phyloP scores from a whole-genome alignment of 2,329 filamentous ascomycete species.

The Simplicillium sp. region DNA sequence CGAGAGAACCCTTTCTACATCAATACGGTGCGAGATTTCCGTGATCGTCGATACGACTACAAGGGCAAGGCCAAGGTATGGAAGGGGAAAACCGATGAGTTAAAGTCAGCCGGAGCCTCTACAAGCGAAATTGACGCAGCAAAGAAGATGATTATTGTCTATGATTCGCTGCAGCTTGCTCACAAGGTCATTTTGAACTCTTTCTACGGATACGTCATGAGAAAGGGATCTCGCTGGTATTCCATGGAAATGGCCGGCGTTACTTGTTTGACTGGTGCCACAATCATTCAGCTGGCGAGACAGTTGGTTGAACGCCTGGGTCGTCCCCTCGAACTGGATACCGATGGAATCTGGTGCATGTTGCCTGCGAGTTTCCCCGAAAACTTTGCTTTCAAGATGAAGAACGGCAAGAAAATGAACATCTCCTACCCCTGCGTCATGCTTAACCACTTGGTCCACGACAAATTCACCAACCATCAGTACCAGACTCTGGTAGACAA shows the following conservation, averaged over 20 bases:
- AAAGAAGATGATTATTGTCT: conserved; percentile 97
- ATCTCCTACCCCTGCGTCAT: conserved; percentile 98
- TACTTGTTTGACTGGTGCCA: conserved; percentile 90
- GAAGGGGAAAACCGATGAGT: conserved; percentile 87
- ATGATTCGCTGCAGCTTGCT: conserved; percentile 89
- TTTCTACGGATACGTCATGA: conserved; percentile 99
- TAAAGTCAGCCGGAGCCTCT: conserved; percentile 75
- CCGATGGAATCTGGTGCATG: conserved; percentile 99
- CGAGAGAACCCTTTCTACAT: conserved; percentile 98
- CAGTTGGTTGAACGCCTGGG: conserved; percentile 90
- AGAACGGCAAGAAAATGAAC: conserved; percentile 91
- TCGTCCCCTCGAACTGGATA: conserved; percentile 86
- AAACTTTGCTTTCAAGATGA: conserved; percentile 89
- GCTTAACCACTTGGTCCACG: conserved; percentile 96
- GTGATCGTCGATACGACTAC: conserved; percentile 96
- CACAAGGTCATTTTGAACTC: conserved; percentile 99
- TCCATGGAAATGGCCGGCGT: conserved; percentile 99
- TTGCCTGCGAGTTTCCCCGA: conserved; percentile 92
- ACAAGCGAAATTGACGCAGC: conserved; percentile 76
- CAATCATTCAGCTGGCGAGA: conserved; percentile 93
- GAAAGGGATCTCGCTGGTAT: conserved; percentile 97
- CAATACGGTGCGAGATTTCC: conserved; percentile 89
- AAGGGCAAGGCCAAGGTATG: conserved; percentile 97
- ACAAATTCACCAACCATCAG: conserved; percentile 90
- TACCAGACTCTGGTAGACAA: conserved; percentile 84